A percentile compares a stretch with the other conserved stretches of the same genome.
Evolutionary conservation across 1,139 yeast species (phyloP).

Genomic region (Sugiyamaella novakii): DNA sequence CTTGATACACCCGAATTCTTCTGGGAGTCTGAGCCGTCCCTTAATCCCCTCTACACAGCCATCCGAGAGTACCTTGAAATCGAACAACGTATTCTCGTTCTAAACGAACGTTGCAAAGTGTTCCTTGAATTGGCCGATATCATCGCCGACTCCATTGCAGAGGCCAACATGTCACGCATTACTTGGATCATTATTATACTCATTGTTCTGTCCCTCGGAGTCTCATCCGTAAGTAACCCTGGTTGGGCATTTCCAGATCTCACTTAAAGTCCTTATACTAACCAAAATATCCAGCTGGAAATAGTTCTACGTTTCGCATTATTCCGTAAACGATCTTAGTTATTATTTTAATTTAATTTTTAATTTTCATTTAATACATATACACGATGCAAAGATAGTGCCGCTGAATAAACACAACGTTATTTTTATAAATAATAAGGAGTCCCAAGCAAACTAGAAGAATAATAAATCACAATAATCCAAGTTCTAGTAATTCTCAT

Average conservation of each 20-base stretch:
- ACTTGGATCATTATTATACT: conserved; percentile 89
- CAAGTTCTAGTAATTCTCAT: conserved; percentile 1
- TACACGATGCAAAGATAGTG: conserved; percentile 10
- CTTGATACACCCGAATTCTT: conserved; percentile 94
- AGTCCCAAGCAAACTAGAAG: not conserved
- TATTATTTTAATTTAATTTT: not conserved
- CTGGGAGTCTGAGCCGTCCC: conserved; percentile 95
- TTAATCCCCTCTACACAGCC: conserved; percentile 88
- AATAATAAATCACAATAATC: not conserved
- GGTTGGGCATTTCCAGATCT: too few species aligned
- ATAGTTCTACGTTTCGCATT: conserved; percentile 59
- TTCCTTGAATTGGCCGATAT: conserved; percentile 91
- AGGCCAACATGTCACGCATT: conserved; percentile 84
- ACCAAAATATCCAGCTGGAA: conserved; percentile 40
- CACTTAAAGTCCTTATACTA: too few species aligned
- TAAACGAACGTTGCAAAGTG: conserved; percentile 91
- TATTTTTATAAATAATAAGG: conserved; percentile 5
- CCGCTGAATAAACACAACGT: not conserved
- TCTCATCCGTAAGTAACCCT: conserved; percentile 50
- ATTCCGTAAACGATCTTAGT: conserved; percentile 35
- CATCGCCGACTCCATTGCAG: conserved; percentile 91
- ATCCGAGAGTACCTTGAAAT: conserved; percentile 91
- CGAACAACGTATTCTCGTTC: conserved; percentile 89
- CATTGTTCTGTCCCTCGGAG: conserved; percentile 74
- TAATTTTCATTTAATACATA: conserved; percentile 1